phyloP scores from a whole-genome alignment of 306 rosid species.

The Neltuma alba region DNA sequence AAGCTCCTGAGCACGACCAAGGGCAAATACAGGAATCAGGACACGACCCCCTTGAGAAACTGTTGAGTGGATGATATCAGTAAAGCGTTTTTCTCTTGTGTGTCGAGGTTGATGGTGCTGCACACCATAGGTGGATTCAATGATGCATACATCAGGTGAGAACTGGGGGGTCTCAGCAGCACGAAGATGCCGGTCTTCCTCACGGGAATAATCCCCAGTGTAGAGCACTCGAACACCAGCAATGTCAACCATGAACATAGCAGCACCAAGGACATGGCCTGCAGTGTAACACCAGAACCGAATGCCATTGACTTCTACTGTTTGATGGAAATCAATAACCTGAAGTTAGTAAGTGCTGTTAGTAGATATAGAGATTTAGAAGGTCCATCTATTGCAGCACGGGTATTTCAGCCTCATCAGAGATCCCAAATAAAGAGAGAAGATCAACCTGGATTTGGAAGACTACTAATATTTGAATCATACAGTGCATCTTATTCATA shows the following conservation, averaged over 20 bases:
- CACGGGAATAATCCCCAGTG: slow-evolving; percentile 99
- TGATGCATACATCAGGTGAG: slow-evolving; percentile 94
- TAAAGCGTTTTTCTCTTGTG: slow-evolving; percentile 85
- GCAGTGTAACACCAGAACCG: slow-evolving; percentile 99
- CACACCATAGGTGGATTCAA: slow-evolving; percentile 92
- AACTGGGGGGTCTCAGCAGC: slow-evolving; percentile 98
- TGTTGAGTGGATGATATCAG: slow-evolving; percentile 88
- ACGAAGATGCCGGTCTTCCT: slow-evolving; percentile 93
- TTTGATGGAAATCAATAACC: slow-evolving; percentile 99
- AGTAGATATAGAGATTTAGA: slow-evolving; percentile 21
- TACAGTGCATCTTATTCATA: not conserved
- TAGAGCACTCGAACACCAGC: slow-evolving; percentile 92
- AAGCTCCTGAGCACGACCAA: slow-evolving; percentile 95
- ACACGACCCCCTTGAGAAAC: slow-evolving; percentile 97
- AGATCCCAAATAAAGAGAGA: not conserved
- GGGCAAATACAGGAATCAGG: slow-evolving; percentile 88
- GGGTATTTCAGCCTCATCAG: not conserved
- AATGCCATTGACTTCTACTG: slow-evolving; percentile 86
- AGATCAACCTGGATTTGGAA: not conserved
- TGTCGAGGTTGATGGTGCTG: slow-evolving; percentile 96
- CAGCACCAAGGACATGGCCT: slow-evolving; percentile 99
- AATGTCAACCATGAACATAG: slow-evolving; percentile 99
- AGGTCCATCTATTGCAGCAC: not conserved
- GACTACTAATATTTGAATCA: not conserved
- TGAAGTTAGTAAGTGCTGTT: slow-evolving; percentile 41